Evolutionary conservation across 305 asterid genomes (phyloP).

Genomic region (Fraxinus nigra): DNA sequence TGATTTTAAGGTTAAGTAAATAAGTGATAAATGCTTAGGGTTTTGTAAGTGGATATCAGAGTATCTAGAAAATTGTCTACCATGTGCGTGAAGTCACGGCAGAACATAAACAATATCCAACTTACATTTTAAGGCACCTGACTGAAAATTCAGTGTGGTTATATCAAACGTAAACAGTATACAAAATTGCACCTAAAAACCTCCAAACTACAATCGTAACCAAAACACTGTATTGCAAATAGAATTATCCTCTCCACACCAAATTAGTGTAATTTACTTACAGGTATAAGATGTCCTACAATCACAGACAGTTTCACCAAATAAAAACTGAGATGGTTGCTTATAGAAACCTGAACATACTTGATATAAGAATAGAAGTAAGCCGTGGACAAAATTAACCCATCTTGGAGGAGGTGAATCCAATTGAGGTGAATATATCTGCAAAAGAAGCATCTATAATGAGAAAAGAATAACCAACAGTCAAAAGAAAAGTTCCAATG

Average conservation of each 20-base stretch:
- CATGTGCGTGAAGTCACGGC: not conserved
- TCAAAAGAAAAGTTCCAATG: slow-evolving; percentile 7
- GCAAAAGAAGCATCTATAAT: slow-evolving; percentile 26
- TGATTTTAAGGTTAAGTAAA: not conserved
- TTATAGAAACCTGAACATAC: slow-evolving; percentile 33
- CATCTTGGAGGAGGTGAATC: slow-evolving; percentile 97
- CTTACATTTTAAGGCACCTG: not conserved
- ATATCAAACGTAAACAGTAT: not conserved
- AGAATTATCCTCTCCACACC: not conserved
- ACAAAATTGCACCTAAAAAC: not conserved
- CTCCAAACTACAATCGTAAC: not conserved
- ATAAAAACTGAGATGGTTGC: slow-evolving; percentile 6
- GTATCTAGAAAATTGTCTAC: slow-evolving; percentile 13
- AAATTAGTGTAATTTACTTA: not conserved
- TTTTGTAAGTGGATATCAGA: not conserved
- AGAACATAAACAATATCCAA: not conserved
- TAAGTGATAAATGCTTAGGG: not conserved
- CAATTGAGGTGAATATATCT: slow-evolving; percentile 87
- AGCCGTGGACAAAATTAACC: slow-evolving; percentile 85
- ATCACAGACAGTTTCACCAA: slow-evolving; percentile 12
- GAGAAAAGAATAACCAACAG: slow-evolving; percentile 11
- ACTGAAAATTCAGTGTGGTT: not conserved
- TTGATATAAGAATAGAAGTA: slow-evolving; percentile 85
- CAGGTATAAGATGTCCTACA: slow-evolving; percentile 1
- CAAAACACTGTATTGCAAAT: not conserved